A percentile compares a stretch with the other conserved stretches of the same genome.
Evolutionary conservation across 768 basidiomycete genomes (phyloP).

Genomic region (Amylocystis lapponica): DNA sequence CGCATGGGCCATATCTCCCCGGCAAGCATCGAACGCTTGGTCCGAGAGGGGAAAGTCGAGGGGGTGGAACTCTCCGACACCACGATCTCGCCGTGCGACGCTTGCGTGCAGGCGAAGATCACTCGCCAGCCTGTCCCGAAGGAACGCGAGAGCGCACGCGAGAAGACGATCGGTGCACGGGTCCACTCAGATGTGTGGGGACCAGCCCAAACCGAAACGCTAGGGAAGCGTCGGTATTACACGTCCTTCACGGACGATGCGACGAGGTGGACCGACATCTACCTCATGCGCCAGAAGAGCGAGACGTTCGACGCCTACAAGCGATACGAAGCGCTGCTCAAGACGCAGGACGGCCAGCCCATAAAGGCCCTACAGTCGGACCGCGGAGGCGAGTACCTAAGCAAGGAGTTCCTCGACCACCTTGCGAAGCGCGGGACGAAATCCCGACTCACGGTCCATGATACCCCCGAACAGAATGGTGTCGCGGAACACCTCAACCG

Average conservation of each 20-base stretch:
- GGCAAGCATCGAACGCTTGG: conserved; percentile 13
- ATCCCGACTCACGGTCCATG: conserved; percentile 32
- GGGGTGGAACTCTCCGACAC: conserved; percentile 21
- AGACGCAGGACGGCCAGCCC: conserved; percentile 25
- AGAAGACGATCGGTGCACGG: conserved; percentile 29
- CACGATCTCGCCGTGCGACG: conserved; percentile 29
- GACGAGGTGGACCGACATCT: conserved; percentile 15
- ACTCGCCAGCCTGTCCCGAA: conserved; percentile 27
- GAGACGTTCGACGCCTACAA: conserved; percentile 29
- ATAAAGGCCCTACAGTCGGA: conserved; percentile 35
- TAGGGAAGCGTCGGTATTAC: conserved; percentile 18
- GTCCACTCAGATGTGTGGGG: conserved; percentile 43
- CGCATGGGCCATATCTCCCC: conserved; percentile 31
- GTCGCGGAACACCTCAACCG: conserved; percentile 29
- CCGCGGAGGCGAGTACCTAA: conserved; percentile 29
- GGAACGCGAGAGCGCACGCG: conserved; percentile 33
- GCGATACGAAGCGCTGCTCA: conserved; percentile 27
- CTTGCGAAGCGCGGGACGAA: conserved; percentile 32
- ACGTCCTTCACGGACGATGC: conserved; percentile 26
- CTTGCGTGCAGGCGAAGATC: conserved; percentile 38
- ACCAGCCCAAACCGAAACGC: conserved; percentile 28
- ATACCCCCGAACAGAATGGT: conserved; percentile 41
- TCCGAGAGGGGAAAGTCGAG: conserved; percentile 23
- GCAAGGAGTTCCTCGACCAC: conserved; percentile 24
- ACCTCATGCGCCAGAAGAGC: conserved; percentile 31